These are phyloP conservation scores for Solanum gandarillasii DNA, from an alignment of 257 asterid species.

Conservation along the genomic window DNA sequence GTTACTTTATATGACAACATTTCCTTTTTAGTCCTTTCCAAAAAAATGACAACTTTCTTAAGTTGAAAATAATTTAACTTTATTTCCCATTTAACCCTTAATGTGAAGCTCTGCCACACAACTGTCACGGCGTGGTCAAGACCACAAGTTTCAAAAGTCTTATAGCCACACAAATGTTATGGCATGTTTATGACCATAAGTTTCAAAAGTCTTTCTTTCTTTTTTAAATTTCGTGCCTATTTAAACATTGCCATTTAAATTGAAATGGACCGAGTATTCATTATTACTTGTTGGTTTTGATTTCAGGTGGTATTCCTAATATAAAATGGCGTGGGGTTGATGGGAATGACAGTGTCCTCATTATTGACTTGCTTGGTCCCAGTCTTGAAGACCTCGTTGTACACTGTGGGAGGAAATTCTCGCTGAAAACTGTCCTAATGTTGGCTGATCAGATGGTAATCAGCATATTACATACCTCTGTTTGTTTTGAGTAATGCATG, in stretches of 20 bases:
- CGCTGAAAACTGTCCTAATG: slow-evolving; percentile 77
- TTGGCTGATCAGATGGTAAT: slow-evolving; percentile 80
- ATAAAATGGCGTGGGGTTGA: slow-evolving; percentile 85
- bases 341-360: slow-evolving; percentile 68
- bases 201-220: background rate
- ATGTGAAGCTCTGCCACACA: background rate
- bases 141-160: background rate
- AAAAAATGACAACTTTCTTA: background rate
- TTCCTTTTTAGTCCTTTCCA: background rate
- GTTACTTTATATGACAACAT: background rate
- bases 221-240: background rate
- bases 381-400: slow-evolving; percentile 84
- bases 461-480: background rate
- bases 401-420: slow-evolving; percentile 65
- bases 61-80: background rate
- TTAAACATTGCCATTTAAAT: background rate
- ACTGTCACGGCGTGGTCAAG: background rate
- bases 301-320: slow-evolving; percentile 59
- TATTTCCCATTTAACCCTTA: background rate
- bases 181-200: background rate
- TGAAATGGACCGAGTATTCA: background rate
- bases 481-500: background rate
- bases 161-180: background rate
- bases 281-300: slow-evolving; percentile 7
- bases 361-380: slow-evolving; percentile 79